phyloP scores from a whole-genome alignment of 441 rosid species.

The Gossypium davidsonii region DNA sequence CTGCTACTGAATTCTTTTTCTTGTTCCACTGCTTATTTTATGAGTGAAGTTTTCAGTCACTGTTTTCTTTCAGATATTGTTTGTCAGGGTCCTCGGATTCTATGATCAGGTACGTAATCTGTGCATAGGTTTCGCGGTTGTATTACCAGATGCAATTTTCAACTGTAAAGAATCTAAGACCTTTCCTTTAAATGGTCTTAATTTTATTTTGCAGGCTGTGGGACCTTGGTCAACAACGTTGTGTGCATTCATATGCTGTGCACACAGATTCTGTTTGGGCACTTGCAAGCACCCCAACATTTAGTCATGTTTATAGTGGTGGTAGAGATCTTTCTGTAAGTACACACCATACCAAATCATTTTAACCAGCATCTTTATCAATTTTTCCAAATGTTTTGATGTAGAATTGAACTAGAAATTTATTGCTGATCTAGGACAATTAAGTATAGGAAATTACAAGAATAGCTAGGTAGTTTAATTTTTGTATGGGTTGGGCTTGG shows the following conservation, averaged over 20 bases:
- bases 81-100: slow-evolving; percentile 98
- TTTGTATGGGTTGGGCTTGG: neutral
- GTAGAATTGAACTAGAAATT: neutral
- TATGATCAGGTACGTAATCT: slow-evolving; percentile 75
- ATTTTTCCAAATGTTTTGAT: neutral
- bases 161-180: neutral
- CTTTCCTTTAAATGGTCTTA: slow-evolving; percentile 23
- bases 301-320: slow-evolving; percentile 96
- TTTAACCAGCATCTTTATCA: neutral
- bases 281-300: slow-evolving; percentile 89
- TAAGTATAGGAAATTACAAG: neutral
- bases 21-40: neutral
- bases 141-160: slow-evolving; percentile 4
- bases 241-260: slow-evolving; percentile 97
- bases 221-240: slow-evolving; percentile 99
- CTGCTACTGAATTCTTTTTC: neutral
- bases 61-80: slow-evolving; percentile 66
- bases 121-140: slow-evolving; percentile 9
- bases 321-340: slow-evolving; percentile 98
- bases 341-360: slow-evolving; percentile 18
- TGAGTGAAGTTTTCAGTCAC: slow-evolving; percentile 5
- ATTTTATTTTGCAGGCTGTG: slow-evolving; percentile 57
- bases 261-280: slow-evolving; percentile 99
- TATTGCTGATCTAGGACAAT: slow-evolving; percentile 5
- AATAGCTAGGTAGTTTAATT: neutral